Evolutionary conservation across 2,329 filamentous ascomycete species (phyloP), one percentile per base, ranked within the genome.

Genomic region (Alternaria sp.): DNA sequence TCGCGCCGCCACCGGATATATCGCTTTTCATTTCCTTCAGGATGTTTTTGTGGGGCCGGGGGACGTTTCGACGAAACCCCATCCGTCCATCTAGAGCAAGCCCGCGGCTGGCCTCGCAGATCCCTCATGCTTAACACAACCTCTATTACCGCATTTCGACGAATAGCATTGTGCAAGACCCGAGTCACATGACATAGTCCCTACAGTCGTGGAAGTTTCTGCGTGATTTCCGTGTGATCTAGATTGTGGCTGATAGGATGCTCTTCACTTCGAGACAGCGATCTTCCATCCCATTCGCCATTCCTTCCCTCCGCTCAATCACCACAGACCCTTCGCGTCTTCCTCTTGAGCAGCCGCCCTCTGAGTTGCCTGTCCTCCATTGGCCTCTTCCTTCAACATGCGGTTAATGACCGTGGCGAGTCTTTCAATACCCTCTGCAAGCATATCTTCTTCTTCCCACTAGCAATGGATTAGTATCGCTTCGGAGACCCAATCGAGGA

Each of bases 341-440:
- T 68, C 68, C 59, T 62, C 63, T 46, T 62, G 67, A 12, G 65
- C 61, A 61, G 60, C 62, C 62, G 66, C 56, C 62, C 32, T 63
- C 47, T 61, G 30, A 47, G 50, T 47, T 30, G 62, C 66, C 40
- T 62, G 63, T 36, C 66, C 66, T 28, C 64, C 67, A 30, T 64
- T 63, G 25, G 69, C 65, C 47, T 77, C 64, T 36, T 72, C 75
- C 63, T 74, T 62, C 69, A 80, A 63, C 74, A 84, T 74, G 49
- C 67, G 70, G 65, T 73, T 69, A 51, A 86, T 79, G 19, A 89
- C 84, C 1, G 70, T 73, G 9, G 83, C 89, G 59, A 94, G 80
- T 69, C 91, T 86, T 74, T 83, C 79, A 7, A 95, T 85, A 0
- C 91, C 92, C 71, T 93, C 90, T 0, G 83, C 84, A 15, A 96